phyloP scores from a whole-genome alignment of 768 basidiomycete genomes.

The Albatrellus ellisii region DNA sequence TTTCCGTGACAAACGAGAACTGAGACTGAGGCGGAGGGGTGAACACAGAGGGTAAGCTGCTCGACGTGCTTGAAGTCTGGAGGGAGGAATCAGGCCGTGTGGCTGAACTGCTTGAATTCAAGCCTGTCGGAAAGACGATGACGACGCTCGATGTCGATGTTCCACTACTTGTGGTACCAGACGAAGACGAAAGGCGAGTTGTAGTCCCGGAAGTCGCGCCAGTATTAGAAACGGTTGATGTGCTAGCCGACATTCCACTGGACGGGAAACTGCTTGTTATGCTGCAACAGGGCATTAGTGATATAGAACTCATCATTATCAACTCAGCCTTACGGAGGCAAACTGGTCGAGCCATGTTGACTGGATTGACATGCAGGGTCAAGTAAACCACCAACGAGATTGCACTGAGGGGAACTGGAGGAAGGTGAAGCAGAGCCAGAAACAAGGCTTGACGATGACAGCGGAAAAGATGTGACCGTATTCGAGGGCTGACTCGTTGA shows the following conservation, averaged over 20 bases:
- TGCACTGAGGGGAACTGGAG: background rate
- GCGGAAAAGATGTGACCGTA: background rate
- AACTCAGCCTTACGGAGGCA: no score
- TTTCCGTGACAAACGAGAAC: conserved; percentile 23
- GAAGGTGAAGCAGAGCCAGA: background rate
- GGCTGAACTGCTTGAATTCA: background rate
- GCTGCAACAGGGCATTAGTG: no score
- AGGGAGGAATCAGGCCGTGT: background rate
- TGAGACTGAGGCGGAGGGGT: conserved; percentile 20
- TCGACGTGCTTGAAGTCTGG: conserved; percentile 3
- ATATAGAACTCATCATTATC: no score
- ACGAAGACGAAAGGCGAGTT: background rate
- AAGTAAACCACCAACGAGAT: background rate
- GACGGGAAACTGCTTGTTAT: no score
- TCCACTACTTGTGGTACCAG: background rate
- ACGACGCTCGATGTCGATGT: background rate
- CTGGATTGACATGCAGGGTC: background rate
- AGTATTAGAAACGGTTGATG: background rate
- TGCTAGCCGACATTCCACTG: no score
- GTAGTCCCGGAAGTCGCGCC: background rate
- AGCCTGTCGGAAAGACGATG: conserved; percentile 8
- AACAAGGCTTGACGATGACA: background rate
- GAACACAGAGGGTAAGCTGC: conserved; percentile 11
- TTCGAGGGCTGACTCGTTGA: background rate
- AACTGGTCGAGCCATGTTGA: background rate